Evolutionary conservation across 78 protist species (phyloP), one percentile per base, ranked within the genome.

Genomic region (Dictyostelium capitatum): DNA sequence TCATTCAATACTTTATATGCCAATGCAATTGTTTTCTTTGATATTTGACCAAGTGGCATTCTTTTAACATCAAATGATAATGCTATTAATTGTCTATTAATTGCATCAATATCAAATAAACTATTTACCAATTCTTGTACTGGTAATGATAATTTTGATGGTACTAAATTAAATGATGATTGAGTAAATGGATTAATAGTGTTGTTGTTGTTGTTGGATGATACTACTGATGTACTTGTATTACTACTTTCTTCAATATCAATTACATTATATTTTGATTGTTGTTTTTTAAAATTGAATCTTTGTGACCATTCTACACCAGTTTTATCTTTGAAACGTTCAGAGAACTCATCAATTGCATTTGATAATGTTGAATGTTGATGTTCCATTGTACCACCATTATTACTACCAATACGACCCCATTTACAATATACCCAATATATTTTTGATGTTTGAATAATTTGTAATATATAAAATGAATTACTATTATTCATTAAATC

Each of bases 21-120:
- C 17, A 20, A 1, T 50, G 91, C 79, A 79, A 97, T 81, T 77
- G 95, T 97, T 30, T 56, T 48, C 57, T 92, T 95, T 46, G 95
- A 87, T 12, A 97, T 91, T 73, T 92, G 95, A 7, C 98, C 98
- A 0, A 97, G 46, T 57, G 98, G 98, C 98, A 97, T 95, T 78
- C 92, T 92, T 64, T 85, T 54, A 17, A 51, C 56, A 64, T 95
- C 94, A 43, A 97, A 53, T 47, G 91, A 54, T 23, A 91, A 53
- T 12, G 80, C 41, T 10, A 14, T 28, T 51, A 97, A 48, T 28
- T 83, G 65, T 14, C 9, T 25, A n/a, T 32, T 67, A 95, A 97
- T 97, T 23, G 47, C 41, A 2, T 77, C 80, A 19, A 48, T 37
- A 82, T 97, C 91, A 14, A 83, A 84, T 23, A 97, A 80, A 17